Evolutionary conservation across 352 stramenopile species (phyloP).

Genomic region (Globisporangium paroecandrum): DNA sequence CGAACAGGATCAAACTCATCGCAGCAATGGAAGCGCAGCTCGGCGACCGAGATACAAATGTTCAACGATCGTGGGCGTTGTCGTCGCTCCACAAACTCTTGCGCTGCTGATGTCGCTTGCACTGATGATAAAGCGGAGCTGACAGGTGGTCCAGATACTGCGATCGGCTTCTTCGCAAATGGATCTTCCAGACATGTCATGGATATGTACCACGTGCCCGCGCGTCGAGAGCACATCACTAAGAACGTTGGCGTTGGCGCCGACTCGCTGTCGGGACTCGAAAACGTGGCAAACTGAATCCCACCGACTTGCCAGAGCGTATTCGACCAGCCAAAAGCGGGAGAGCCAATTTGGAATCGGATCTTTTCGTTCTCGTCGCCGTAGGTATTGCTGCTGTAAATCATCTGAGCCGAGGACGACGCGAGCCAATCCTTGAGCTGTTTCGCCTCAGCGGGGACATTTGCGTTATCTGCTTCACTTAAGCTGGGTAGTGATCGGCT

Average conservation of each 20-base stretch:
- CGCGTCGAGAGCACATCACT: constrained; percentile 61
- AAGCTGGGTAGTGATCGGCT: constrained; percentile 2
- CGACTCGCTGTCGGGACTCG: constrained; percentile 14
- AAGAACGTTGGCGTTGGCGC: constrained; percentile 45
- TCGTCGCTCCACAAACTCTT: constrained; percentile 6
- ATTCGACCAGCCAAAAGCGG: constrained; percentile 71
- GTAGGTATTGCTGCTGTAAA: constrained; percentile 4
- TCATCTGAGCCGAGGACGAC: constrained; percentile 18
- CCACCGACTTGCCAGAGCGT: constrained; percentile 74
- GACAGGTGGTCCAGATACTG: background rate
- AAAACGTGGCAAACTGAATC: constrained; percentile 79
- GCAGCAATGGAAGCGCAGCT: constrained; percentile 57
- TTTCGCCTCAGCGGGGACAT: background rate
- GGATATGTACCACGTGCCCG: constrained; percentile 67
- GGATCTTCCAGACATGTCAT: constrained; percentile 66
- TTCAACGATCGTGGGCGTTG: constrained; percentile 28
- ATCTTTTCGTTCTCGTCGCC: constrained; percentile 21
- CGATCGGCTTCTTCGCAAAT: constrained; percentile 13
- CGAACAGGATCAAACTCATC: constrained; percentile 53
- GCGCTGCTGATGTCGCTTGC: constrained; percentile 15
- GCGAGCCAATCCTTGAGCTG: constrained; percentile 37
- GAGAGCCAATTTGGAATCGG: constrained; percentile 68
- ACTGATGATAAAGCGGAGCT: constrained; percentile 15
- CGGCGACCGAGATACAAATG: constrained; percentile 33
- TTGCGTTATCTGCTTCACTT: background rate